phyloP scores from a whole-genome alignment of 495 filamentous ascomycete species.

The Daldinia loculata region DNA sequence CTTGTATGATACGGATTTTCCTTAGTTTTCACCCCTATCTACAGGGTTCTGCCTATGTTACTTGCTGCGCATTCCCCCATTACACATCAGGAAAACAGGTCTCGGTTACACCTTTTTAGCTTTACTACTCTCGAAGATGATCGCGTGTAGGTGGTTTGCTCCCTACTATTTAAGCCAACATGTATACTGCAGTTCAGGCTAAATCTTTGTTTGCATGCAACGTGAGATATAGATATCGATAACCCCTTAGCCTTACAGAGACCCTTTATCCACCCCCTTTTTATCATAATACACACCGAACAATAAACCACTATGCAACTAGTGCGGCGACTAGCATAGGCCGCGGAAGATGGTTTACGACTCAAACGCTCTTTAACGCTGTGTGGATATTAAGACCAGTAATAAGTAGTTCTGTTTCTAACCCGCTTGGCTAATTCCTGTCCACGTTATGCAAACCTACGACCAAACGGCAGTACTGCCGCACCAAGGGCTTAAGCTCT shows the following conservation, averaged over 20 bases:
- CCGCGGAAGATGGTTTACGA: background rate
- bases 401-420: background rate
- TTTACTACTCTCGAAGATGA: background rate
- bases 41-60: background rate
- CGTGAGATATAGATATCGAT: too few species aligned
- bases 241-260: background rate
- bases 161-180: background rate
- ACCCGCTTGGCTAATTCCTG: background rate
- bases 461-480: background rate
- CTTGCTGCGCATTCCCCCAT: background rate
- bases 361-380: background rate
- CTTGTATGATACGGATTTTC: background rate
- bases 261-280: background rate
- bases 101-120: background rate
- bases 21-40: background rate
- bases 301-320: background rate
- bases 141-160: background rate
- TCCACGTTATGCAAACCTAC: background rate
- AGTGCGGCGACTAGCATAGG: background rate
- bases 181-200: too few species aligned
- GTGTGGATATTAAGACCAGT: background rate
- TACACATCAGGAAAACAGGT: background rate
- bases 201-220: too few species aligned
- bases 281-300: background rate
- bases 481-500: background rate